phyloP scores from a whole-genome alignment of 208 protist genomes.

The Crithidia sp. region DNA sequence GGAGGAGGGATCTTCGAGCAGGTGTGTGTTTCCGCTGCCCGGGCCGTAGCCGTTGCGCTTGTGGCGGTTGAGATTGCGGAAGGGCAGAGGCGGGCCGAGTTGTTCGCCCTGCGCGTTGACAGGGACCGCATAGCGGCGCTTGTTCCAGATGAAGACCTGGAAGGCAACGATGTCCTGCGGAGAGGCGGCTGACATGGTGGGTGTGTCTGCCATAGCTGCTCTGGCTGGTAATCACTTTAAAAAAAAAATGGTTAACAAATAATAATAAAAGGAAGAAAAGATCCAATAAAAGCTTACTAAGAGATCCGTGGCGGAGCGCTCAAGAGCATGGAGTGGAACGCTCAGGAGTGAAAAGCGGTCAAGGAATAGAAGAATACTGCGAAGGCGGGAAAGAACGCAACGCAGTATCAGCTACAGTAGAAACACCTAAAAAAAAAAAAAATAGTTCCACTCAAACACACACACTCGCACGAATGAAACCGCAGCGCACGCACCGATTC shows the following conservation, averaged over 20 bases:
- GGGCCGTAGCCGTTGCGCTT: constrained; percentile 20
- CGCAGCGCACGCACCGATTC: no score
- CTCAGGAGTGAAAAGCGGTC: no score
- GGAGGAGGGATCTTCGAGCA: neutral
- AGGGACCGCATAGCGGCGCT: constrained; percentile 21
- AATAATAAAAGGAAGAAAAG: neutral
- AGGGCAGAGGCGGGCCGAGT: constrained; percentile 6
- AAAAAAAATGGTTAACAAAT: neutral
- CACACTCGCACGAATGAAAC: no score
- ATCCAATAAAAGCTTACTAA: no score
- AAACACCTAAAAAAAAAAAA: no score
- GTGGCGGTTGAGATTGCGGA: constrained; percentile 10
- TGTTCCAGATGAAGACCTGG: constrained; percentile 13
- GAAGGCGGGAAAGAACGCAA: no score
- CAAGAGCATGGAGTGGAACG: no score
- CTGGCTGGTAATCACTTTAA: neutral
- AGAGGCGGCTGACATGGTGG: no score
- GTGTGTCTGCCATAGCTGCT: neutral
- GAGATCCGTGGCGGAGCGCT: no score
- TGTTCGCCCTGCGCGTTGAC: constrained; percentile 10
- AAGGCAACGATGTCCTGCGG: neutral
- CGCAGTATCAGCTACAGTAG: no score
- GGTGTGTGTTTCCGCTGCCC: constrained; percentile 12
- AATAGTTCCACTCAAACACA: no score
- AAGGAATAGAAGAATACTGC: no score